A percentile compares a stretch with the other conserved stretches of the same genome.
phyloP scores from a whole-genome alignment of 1,139 yeast genomes.

The Eremothecium cymbalariae region DNA sequence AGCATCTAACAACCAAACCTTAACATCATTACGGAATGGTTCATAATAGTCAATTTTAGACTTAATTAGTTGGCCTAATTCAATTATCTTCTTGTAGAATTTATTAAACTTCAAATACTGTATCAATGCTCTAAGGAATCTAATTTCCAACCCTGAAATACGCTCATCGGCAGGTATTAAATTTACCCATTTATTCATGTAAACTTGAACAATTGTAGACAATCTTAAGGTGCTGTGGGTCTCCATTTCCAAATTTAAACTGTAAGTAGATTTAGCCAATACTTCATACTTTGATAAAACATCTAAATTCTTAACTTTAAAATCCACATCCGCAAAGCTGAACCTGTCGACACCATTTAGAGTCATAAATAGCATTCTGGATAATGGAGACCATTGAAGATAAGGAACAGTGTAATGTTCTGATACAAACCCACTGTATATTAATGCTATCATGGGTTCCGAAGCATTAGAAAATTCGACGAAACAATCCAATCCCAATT shows the following conservation, averaged over 20 bases:
- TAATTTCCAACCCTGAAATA: conserved; percentile 30
- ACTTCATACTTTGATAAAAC: conserved; percentile 24
- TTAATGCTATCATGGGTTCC: conserved; percentile 22
- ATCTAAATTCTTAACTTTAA: conserved; percentile 18
- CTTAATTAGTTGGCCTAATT: conserved; percentile 16
- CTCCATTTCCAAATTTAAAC: conserved; percentile 30
- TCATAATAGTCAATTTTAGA: conserved; percentile 10
- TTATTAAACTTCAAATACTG: conserved; percentile 36
- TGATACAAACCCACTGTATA: conserved; percentile 14
- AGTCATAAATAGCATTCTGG: conserved; percentile 18
- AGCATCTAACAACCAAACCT: conserved; percentile 13
- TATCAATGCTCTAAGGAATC: conserved; percentile 32
- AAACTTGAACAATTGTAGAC: conserved; percentile 23
- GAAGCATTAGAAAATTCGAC: conserved; percentile 13
- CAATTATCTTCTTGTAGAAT: conserved; percentile 30
- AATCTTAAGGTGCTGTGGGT: conserved; percentile 26
- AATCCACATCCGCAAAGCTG: conserved; percentile 16
- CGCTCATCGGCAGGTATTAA: conserved; percentile 11
- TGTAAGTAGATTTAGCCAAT: conserved; percentile 30
- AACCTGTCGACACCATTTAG: conserved; percentile 22
- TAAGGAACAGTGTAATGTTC: conserved; percentile 8
- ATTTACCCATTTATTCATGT: conserved; percentile 28
- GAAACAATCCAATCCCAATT: conserved; percentile 8
- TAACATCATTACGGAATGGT: conserved; percentile 10
- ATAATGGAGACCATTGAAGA: conserved; percentile 16